Percentiles rank a stretch among this genome's conserved stretches.
Evolutionary conservation across 345 rosid genomes (phyloP).

Genomic region (Populus davidiana): DNA sequence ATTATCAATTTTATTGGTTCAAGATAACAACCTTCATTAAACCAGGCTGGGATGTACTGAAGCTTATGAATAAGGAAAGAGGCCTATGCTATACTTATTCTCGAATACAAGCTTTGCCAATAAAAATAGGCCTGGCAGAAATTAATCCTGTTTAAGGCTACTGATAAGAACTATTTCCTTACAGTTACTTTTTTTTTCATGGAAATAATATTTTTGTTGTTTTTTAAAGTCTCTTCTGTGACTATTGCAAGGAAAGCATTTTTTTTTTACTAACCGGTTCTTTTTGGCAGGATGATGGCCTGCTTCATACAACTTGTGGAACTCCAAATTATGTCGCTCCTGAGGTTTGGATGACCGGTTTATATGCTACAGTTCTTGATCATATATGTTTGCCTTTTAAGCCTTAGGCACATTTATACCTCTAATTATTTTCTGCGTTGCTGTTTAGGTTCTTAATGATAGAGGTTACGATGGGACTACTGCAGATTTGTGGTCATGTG

Average conservation of each 20-base stretch:
- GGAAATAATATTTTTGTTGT: neutral
- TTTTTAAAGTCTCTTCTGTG: neutral
- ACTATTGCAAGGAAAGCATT: neutral
- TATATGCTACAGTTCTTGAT: conserved; percentile 2
- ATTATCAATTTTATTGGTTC: neutral
- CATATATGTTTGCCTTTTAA: neutral
- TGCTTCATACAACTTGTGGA: conserved; percentile 95
- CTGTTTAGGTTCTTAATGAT: conserved; percentile 81
- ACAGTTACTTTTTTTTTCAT: neutral
- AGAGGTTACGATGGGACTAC: conserved; percentile 96
- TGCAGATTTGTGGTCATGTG: conserved; percentile 98
- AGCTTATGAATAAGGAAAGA: neutral
- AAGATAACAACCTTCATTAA: neutral
- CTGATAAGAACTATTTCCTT: neutral
- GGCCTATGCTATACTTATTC: neutral
- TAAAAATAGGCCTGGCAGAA: neutral
- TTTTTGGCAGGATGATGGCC: conserved; percentile 77
- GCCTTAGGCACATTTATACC: neutral
- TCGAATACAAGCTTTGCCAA: neutral
- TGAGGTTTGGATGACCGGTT: conserved; percentile 54
- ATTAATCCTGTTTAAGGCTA: too few species aligned
- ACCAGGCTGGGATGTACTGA: neutral
- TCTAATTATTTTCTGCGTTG: conserved; percentile 5
- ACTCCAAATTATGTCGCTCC: conserved; percentile 99
- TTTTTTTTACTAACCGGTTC: conserved; percentile 16